Percentiles rank a stretch among this genome's conserved stretches.
Evolutionary conservation across 305 asterid species (phyloP).

Genomic region (Solanum hybrid): DNA sequence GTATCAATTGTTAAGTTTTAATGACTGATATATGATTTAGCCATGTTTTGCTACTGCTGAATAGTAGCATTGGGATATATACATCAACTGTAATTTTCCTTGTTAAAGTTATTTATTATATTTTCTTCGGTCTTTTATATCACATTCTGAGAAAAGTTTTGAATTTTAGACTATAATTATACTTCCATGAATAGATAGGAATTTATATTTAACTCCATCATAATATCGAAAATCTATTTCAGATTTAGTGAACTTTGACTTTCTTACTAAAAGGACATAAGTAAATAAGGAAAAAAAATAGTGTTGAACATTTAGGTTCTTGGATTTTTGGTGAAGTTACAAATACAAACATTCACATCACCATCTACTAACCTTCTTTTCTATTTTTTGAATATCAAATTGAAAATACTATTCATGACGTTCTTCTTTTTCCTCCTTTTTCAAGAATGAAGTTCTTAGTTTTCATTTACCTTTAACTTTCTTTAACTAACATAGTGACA

Average conservation of each 20-base stretch:
- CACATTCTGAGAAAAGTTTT: not conserved
- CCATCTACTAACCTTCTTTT: not conserved
- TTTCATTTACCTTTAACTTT: not conserved
- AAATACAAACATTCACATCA: not conserved
- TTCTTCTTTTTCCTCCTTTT: not conserved
- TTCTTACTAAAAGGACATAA: not conserved
- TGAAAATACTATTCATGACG: not conserved
- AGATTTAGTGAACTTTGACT: not conserved
- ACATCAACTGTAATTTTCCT: conserved; percentile 6
- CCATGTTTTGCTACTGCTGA: not conserved
- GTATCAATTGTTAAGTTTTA: not conserved
- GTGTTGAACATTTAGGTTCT: not conserved
- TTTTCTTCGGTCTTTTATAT: not conserved
- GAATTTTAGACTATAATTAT: not conserved
- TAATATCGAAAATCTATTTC: not conserved
- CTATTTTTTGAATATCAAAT: not conserved
- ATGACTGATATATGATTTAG: not conserved
- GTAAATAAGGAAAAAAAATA: not conserved
- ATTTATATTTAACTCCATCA: not conserved
- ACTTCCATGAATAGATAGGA: not conserved
- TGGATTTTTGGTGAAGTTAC: not conserved
- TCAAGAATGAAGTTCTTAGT: not conserved
- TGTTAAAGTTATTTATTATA: not conserved
- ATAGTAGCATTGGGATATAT: not conserved
- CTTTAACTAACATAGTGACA: not conserved